Evolutionary conservation across 1,284 basidiomycete genomes (phyloP).

Genomic region (Rhodotorula sp.): DNA sequence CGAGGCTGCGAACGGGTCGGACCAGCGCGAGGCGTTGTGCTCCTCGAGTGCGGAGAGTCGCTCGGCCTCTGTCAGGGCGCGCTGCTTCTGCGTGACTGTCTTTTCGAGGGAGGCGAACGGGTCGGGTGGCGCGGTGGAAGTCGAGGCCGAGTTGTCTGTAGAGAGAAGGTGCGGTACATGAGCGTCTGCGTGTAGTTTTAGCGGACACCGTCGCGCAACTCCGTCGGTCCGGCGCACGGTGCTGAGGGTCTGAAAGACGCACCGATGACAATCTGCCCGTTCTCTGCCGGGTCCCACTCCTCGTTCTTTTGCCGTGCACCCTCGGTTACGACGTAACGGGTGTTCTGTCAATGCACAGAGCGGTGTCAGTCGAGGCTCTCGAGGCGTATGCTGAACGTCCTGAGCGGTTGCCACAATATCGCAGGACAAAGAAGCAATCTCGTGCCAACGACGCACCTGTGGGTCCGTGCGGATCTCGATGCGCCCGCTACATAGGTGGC

Average conservation of each 20-base stretch:
- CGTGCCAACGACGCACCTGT: slow-evolving; percentile 59
- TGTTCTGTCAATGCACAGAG: slow-evolving; percentile 63
- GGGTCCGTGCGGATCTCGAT: slow-evolving; percentile 98
- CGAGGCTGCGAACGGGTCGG: slow-evolving; percentile 82
- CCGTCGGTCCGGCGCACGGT: too few species aligned
- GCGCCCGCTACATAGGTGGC: slow-evolving; percentile 82
- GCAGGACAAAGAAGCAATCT: too few species aligned
- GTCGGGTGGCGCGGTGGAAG: slow-evolving; percentile 60
- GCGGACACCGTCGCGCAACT: background rate
- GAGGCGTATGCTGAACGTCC: too few species aligned
- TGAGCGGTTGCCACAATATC: too few species aligned
- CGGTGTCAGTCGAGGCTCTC: background rate
- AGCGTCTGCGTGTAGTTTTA: background rate
- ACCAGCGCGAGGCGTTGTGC: slow-evolving; percentile 69
- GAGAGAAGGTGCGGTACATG: slow-evolving; percentile 17
- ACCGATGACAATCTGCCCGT: slow-evolving; percentile 89
- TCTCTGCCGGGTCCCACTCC: slow-evolving; percentile 89
- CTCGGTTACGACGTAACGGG: slow-evolving; percentile 85
- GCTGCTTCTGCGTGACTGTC: slow-evolving; percentile 71
- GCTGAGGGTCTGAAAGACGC: slow-evolving; percentile 41
- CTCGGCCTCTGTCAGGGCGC: slow-evolving; percentile 67
- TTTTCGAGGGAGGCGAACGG: slow-evolving; percentile 87
- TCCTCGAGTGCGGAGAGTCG: slow-evolving; percentile 75
- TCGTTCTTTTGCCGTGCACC: slow-evolving; percentile 89
- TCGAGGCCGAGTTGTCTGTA: slow-evolving; percentile 70